Base-by-base conservation (phyloP, 257 asterid species). In the Solanum ossicruentum region DNA sequence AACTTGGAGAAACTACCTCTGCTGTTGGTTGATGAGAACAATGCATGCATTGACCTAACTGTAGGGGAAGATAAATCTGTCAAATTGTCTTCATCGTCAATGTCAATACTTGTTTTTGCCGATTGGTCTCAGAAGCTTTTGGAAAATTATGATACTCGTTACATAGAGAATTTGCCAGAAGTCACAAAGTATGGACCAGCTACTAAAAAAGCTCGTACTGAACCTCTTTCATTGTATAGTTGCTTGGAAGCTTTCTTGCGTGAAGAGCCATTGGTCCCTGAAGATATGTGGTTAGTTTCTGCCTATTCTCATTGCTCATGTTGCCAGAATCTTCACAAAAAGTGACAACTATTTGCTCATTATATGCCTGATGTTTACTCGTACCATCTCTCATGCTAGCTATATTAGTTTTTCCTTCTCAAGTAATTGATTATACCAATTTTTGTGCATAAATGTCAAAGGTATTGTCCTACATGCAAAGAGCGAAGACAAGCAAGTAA, bases 201-300 rank as follows among this genome's bases (percentile, higher is more conserved):
- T 63, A 91, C 90, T 91, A 97, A 97, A 93, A 97, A 92, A 91
- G 94, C 98, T 89, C 99, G 99, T 73, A 90, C 87, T 77, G 99
- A 97, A 87, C 99, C 99, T 86, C 97, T 95, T 84, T 95, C 99
- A 7, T 84, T 97, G 88, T 97, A 97, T 88, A 93, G 98, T 90
- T 97, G 99, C 94, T 88, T 97, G 91, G 99, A 97, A 91, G 96
- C 98, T 83, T 97, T 97, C 91, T 90, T 95, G 52, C 97, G 98
- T 21, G 99, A 97, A 90, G 99, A 97, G 91, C 99, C 99, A 7
- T 89, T 97, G 89, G 99, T 97, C 85, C 99, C 99, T 28, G 99
- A 97, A 89, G 99, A 97, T 88, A 97, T 97, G 99, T 97, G 99
- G 99, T 97, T 86, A 83, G 92, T 79, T 85, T 60, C 57, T 65